These are phyloP conservation scores for Pleurotus pulmonarius DNA, from an alignment of 768 basidiomycete genomes.

Conservation along the genomic window DNA sequence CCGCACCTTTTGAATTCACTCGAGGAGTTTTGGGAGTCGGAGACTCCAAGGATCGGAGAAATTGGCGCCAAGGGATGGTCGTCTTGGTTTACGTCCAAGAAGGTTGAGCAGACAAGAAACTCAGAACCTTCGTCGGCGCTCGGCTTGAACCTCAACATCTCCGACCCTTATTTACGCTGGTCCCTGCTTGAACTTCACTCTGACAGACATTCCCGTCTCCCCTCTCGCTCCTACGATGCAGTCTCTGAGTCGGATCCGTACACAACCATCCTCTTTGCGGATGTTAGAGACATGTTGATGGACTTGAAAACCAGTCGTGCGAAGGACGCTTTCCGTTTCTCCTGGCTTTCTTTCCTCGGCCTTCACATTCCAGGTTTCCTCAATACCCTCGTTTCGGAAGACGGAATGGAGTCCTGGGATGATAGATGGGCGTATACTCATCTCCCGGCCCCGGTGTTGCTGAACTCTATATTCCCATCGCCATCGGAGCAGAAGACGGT, in stretches of 20 bases:
- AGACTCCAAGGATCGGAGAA: constrained; percentile 74
- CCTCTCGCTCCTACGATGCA: constrained; percentile 53
- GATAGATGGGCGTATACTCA: constrained; percentile 63
- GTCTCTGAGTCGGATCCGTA: constrained; percentile 60
- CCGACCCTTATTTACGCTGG: constrained; percentile 72
- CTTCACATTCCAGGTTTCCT: constrained; percentile 69
- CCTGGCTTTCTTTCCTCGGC: constrained; percentile 70
- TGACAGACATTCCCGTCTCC: constrained; percentile 42
- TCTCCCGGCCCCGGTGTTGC: constrained; percentile 37
- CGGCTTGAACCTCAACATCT: constrained; percentile 18
- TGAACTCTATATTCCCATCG: constrained; percentile 53
- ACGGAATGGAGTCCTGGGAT: constrained; percentile 41
- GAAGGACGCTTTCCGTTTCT: constrained; percentile 56
- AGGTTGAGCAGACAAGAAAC: constrained; percentile 23
- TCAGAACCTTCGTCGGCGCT: constrained; percentile 9
- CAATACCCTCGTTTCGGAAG: constrained; percentile 28
- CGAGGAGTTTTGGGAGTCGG: constrained; percentile 85
- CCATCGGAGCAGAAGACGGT: constrained; percentile 25
- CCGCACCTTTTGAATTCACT: constrained; percentile 51
- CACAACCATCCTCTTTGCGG: constrained; percentile 66
- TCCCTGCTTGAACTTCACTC: constrained; percentile 47
- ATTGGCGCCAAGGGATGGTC: constrained; percentile 64
- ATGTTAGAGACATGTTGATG: constrained; percentile 60
- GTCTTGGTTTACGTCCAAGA: constrained; percentile 48
- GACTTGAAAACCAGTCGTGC: constrained; percentile 38